Percentiles rank a stretch among this genome's conserved stretches.
Conservation (phyloP, 176 grass and related monocot species). For the Typha latifolia region DNA sequence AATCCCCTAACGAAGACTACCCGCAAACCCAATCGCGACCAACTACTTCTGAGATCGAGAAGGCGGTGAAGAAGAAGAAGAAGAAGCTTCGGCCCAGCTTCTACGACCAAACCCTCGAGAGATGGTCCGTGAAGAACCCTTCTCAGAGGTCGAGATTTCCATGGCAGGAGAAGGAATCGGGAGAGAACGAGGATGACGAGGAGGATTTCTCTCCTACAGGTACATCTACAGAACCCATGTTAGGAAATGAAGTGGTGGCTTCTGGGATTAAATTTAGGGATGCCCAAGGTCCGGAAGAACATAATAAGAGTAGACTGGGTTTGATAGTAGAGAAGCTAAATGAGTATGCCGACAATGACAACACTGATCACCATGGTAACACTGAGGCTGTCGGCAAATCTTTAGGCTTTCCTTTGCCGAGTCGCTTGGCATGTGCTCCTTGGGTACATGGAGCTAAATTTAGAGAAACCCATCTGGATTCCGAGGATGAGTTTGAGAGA, state of each 20-base stretch:
- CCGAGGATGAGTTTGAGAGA: slow-evolving; percentile 7
- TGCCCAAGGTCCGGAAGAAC: neutral
- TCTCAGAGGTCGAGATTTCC: slow-evolving; percentile 52
- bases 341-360: neutral
- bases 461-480: neutral
- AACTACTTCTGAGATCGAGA: neutral
- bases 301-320: slow-evolving; percentile 9
- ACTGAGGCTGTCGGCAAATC: neutral
- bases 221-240: slow-evolving; percentile 4
- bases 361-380: neutral
- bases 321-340: slow-evolving; percentile 19
- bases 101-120: slow-evolving; percentile 45
- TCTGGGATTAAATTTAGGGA: slow-evolving; percentile 13
- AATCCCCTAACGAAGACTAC: neutral
- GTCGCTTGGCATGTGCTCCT: slow-evolving; percentile 20
- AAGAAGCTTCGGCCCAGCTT: slow-evolving; percentile 57
- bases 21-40: neutral
- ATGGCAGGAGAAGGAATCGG: slow-evolving; percentile 41
- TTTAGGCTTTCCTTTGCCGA: neutral
- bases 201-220: neutral
- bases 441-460: slow-evolving; percentile 37
- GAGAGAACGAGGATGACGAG: slow-evolving; percentile 10
- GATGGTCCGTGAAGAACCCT: slow-evolving; percentile 53
- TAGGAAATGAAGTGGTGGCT: slow-evolving; percentile 11
- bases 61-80: slow-evolving; percentile 22